These are phyloP conservation scores for Amanita subjunquillea DNA, from an alignment of 768 basidiomycete species.

Conservation along the genomic window DNA sequence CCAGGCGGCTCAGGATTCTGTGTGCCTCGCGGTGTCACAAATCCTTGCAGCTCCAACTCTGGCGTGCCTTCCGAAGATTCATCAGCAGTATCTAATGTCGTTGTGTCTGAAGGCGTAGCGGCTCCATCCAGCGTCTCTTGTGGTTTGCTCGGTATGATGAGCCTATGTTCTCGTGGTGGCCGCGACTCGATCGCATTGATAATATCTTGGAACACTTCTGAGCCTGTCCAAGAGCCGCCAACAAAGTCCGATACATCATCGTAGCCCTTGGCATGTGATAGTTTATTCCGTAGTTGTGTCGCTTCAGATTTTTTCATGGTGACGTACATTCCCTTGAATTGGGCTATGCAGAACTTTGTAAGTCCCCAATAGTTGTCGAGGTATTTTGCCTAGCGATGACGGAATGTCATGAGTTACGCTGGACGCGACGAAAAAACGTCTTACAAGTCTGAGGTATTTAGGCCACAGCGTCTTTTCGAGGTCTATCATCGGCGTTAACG, in stretches of 20 bases:
- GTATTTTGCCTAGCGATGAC: slow-evolving; percentile 47
- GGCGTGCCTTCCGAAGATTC: slow-evolving; percentile 12
- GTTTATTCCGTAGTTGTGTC: slow-evolving; percentile 38
- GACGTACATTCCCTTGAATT: slow-evolving; percentile 64
- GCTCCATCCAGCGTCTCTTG: slow-evolving; percentile 14
- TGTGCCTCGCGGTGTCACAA: slow-evolving; percentile 39
- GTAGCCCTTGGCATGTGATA: slow-evolving; percentile 56
- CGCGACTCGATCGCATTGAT: slow-evolving; percentile 39
- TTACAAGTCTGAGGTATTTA: slow-evolving; percentile 64
- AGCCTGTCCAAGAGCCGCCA: slow-evolving; percentile 42
- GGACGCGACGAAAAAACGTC: slow-evolving; percentile 1
- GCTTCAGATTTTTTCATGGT: slow-evolving; percentile 49
- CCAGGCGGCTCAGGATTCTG: slow-evolving; percentile 51
- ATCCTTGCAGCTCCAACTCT: neutral
- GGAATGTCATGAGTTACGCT: neutral
- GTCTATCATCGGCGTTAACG: slow-evolving; percentile 52
- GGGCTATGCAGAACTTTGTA: slow-evolving; percentile 80
- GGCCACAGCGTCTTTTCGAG: slow-evolving; percentile 62
- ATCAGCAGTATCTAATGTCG: neutral
- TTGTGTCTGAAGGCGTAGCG: neutral
- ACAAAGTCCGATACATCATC: slow-evolving; percentile 41
- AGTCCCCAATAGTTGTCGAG: slow-evolving; percentile 72
- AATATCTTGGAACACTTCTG: slow-evolving; percentile 50
- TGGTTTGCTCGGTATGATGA: slow-evolving; percentile 18
- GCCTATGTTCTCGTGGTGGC: slow-evolving; percentile 24